Base-by-base conservation (phyloP, 768 basidiomycete species). In the Kwoniella sp. region DNA sequence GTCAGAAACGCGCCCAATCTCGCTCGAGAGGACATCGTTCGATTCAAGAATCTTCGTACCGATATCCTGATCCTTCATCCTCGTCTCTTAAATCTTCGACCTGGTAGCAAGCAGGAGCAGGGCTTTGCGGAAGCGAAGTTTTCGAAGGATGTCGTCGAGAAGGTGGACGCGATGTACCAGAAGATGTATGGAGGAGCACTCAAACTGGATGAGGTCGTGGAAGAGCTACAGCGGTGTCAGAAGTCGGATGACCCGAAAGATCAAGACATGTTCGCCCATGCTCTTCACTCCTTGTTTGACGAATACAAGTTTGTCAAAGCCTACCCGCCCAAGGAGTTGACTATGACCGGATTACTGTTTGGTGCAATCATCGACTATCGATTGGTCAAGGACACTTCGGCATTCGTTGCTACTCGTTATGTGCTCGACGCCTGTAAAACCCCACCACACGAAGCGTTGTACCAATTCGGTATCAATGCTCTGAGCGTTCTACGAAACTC, bases 301-400 rank as follows among this genome's bases (percentile, higher is more conserved):
- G 96, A 99, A 82, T 96, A 96, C 87, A 94, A 93, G 76, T 99
- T 97, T 84, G 96, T 98, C 86, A 92, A 95, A 77, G 89, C 90
- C 44, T 96, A 89, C 81, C 96, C 96, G 25, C 84, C 90, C 40
- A 90, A 93, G 68, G 93, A 98, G 82, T 85, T 98, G 50, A 87
- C 88, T 56, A 92, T 98, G 88, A 98, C 96, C 7, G 96, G 91
- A 51, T 89, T 92, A 75, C 85, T 99, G 27, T 98, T 98, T 68
- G 96, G 96, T 33, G 93, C 92, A 29, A 86, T 99, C 72, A 96
- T 99, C 69, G 91, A 96, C 69, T 87, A 90, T 76, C 88, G 91
- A 71, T 86, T 99, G 54, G 88, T 99, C 73, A 92, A 98, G 78
- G 89, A 89, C 76, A 90, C 94, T 61, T 91, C 96, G 22, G 88